Percentiles rank a stretch among this genome's conserved stretches.
Evolutionary conservation across 441 rosid species (phyloP).

Genomic region (Gossypium laxum): DNA sequence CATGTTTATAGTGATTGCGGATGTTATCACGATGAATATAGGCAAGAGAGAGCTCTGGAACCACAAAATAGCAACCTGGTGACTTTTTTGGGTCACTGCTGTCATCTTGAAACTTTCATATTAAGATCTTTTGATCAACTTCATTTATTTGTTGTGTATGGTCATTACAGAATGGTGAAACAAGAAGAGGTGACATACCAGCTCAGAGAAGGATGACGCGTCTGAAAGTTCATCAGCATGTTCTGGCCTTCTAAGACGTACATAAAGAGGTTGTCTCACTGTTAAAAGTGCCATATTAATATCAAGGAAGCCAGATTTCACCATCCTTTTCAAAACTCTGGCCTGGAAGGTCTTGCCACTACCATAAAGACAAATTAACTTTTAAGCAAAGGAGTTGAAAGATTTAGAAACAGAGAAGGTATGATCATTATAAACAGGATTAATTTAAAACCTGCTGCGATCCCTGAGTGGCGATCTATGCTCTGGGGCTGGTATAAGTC

Average conservation of each 20-base stretch:
- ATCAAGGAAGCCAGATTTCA: constrained; percentile 22
- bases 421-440: background rate
- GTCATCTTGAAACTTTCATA: background rate
- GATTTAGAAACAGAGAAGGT: background rate
- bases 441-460: constrained; percentile 19
- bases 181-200: constrained; percentile 16
- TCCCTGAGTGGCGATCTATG: constrained; percentile 25
- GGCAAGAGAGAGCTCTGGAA: background rate
- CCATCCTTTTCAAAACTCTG: constrained; percentile 30
- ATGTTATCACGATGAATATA: background rate
- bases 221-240: constrained; percentile 13
- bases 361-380: background rate
- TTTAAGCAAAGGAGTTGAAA: background rate
- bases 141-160: background rate
- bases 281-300: constrained; percentile 17
- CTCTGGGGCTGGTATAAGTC: constrained; percentile 26
- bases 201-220: constrained; percentile 7
- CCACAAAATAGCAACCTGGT: background rate
- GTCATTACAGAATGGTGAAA: background rate
- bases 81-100: background rate
- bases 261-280: constrained; percentile 16
- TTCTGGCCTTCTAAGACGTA: constrained; percentile 6
- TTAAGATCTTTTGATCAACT: background rate
- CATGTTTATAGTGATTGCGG: background rate
- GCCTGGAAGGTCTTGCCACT: constrained; percentile 29